These are phyloP conservation scores for Boletus huronensis DNA, from an alignment of 768 basidiomycete species.

Conservation along the genomic window DNA sequence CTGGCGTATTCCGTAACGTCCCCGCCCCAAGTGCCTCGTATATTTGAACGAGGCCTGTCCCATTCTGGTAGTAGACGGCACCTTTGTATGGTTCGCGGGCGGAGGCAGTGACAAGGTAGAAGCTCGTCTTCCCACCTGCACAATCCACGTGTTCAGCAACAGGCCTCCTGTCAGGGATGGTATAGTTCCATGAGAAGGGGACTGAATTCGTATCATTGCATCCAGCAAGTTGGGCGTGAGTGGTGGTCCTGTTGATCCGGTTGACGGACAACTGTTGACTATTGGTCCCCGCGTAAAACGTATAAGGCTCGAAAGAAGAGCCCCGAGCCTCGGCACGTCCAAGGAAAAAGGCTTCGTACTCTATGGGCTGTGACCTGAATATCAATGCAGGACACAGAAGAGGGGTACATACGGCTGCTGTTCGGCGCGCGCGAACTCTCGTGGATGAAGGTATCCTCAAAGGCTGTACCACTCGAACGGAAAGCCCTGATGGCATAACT, in stretches of 20 bases:
- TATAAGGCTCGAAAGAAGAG: conserved; percentile 3
- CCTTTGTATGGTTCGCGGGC: background rate
- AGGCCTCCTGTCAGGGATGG: background rate
- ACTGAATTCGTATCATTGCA: conserved; percentile 1
- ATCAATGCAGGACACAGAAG: background rate
- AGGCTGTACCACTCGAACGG: background rate
- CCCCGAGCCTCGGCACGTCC: conserved; percentile 9
- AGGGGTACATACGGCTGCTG: background rate
- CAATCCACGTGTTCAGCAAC: conserved; percentile 1
- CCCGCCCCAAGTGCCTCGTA: conserved; percentile 1
- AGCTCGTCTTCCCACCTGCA: conserved; percentile 7
- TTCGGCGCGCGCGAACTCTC: conserved; percentile 5
- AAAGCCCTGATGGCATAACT: conserved; percentile 8
- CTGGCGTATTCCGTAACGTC: background rate
- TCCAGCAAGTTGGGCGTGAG: conserved; percentile 5
- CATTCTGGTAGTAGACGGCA: background rate
- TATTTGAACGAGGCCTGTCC: conserved; percentile 1
- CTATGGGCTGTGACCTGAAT: background rate
- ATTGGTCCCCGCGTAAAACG: conserved; percentile 12
- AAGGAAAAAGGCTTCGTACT: conserved; percentile 10
- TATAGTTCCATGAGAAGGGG: conserved; percentile 9
- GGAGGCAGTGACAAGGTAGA: background rate
- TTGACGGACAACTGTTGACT: conserved; percentile 2
- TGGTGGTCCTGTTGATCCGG: background rate
- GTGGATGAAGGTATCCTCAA: conserved; percentile 1